Percentiles rank a stretch among this genome's conserved stretches.
Conservation (phyloP, 495 filamentous ascomycete genomes). For the Podospora comata region DNA sequence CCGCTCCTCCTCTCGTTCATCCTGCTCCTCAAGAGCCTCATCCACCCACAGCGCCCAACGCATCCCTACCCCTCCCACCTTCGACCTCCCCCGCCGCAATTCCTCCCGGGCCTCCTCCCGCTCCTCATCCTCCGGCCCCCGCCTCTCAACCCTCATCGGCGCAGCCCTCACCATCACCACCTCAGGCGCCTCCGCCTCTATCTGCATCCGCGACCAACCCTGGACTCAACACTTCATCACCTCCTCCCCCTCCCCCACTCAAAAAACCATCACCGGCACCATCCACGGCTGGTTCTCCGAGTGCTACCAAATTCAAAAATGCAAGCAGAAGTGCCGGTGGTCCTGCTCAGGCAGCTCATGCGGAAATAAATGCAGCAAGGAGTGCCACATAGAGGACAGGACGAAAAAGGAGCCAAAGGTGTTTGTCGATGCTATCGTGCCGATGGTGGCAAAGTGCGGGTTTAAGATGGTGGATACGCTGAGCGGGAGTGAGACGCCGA, state of each 20-base stretch:
- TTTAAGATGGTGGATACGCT: constrained; percentile 20
- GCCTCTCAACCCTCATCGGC: constrained; percentile 6
- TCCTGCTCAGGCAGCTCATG: constrained; percentile 17
- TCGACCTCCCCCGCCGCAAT: neutral
- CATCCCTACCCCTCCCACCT: neutral
- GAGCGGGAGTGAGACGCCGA: neutral
- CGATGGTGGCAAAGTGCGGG: constrained; percentile 22
- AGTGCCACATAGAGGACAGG: constrained; percentile 14
- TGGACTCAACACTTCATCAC: constrained; percentile 23
- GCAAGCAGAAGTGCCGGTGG: constrained; percentile 16
- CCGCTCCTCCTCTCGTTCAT: neutral
- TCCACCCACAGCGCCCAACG: neutral
- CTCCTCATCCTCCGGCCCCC: neutral
- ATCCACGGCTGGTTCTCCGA: constrained; percentile 32
- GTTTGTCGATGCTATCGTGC: constrained; percentile 21
- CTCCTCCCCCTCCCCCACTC: neutral
- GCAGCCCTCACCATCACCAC: constrained; percentile 16
- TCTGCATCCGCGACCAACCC: constrained; percentile 17
- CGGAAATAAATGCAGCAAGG: constrained; percentile 15
- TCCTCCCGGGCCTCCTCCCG: constrained; percentile 3
- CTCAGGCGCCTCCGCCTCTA: constrained; percentile 15
- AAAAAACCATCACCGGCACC: constrained; percentile 21
- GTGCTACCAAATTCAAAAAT: constrained; percentile 24
- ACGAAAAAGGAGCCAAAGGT: constrained; percentile 11
- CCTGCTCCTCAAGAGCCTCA: neutral